A percentile compares a stretch with the other conserved stretches of the same genome.
phyloP scores from a whole-genome alignment of 2,329 filamentous ascomycete genomes.

The Fusarium austroafricanum region DNA sequence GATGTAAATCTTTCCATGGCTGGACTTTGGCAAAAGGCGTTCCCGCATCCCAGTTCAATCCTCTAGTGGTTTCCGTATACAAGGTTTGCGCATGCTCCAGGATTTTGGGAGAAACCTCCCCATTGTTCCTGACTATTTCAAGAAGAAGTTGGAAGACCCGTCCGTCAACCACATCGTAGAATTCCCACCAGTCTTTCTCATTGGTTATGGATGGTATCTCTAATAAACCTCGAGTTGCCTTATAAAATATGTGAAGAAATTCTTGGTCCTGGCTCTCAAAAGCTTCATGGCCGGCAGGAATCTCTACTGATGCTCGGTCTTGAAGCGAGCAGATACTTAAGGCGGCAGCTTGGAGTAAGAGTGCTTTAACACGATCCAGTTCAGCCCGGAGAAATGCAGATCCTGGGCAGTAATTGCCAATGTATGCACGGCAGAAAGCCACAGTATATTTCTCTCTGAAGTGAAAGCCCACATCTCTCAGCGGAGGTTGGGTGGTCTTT shows the following conservation, averaged over 20 bases:
- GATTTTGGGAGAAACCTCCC: slow-evolving; percentile 2
- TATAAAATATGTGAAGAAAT: slow-evolving; percentile 10
- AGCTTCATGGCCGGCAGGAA: not conserved
- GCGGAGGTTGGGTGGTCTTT: not conserved
- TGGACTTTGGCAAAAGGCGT: not conserved
- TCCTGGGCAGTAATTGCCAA: slow-evolving; percentile 1
- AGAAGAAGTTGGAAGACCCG: slow-evolving; percentile 44
- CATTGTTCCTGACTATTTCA: slow-evolving; percentile 10
- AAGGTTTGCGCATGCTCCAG: slow-evolving; percentile 3
- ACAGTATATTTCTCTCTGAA: slow-evolving; percentile 25
- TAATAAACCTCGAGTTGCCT: not conserved
- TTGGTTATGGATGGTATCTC: not conserved
- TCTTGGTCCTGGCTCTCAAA: slow-evolving; percentile 11
- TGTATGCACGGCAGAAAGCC: slow-evolving; percentile 22
- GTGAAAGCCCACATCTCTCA: not conserved
- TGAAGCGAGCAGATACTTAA: slow-evolving; percentile 23
- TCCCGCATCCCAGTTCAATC: not conserved
- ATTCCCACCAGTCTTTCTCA: not conserved
- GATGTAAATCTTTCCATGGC: not conserved
- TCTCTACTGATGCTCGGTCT: slow-evolving; percentile 8
- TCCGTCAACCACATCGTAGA: slow-evolving; percentile 5
- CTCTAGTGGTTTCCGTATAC: slow-evolving; percentile 3
- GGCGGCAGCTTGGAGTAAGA: slow-evolving; percentile 23
- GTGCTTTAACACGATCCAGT: slow-evolving; percentile 19
- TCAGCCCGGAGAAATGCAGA: not conserved